A percentile compares a stretch with the other conserved stretches of the same genome.
Evolutionary conservation across 2,329 filamentous ascomycete species (phyloP).

Genomic region (Sporothrix brasiliensis): DNA sequence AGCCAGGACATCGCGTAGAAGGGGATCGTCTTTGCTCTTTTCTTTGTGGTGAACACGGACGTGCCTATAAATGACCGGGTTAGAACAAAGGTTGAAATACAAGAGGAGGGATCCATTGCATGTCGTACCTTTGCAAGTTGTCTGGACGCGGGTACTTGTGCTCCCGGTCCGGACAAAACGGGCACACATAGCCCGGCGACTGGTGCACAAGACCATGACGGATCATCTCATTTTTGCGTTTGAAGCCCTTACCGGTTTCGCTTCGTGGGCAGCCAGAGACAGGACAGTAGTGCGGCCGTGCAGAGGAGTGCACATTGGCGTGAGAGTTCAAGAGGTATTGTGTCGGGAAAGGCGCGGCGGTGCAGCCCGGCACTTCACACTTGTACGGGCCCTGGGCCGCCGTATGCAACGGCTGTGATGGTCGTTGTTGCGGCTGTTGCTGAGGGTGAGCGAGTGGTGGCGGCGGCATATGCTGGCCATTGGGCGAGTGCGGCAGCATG

Average conservation of each 20-base stretch:
- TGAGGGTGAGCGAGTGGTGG: neutral
- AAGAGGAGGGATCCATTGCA: neutral
- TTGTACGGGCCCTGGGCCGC: conserved; percentile 52
- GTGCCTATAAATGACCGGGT: conserved; percentile 60
- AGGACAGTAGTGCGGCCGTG: conserved; percentile 66
- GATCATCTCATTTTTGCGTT: conserved; percentile 74
- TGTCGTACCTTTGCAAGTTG: conserved; percentile 81
- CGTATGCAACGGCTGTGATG: conserved; percentile 41
- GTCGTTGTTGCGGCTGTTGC: conserved; percentile 42
- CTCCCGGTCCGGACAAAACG: conserved; percentile 90
- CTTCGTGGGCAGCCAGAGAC: conserved; percentile 64
- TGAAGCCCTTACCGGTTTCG: conserved; percentile 68
- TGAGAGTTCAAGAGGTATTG: conserved; percentile 79
- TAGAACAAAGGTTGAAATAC: conserved; percentile 30
- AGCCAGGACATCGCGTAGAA: conserved; percentile 78
- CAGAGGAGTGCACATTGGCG: conserved; percentile 69
- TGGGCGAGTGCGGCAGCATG: conserved; percentile 9
- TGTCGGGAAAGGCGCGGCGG: conserved; percentile 73
- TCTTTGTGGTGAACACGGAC: conserved; percentile 90
- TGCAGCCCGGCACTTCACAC: conserved; percentile 67
- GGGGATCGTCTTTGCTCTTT: conserved; percentile 83
- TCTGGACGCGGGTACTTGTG: conserved; percentile 95
- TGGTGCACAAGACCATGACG: conserved; percentile 85
- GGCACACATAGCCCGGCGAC: conserved; percentile 92
- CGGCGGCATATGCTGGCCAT: conserved; percentile 30